Percentiles rank a stretch among this genome's conserved stretches.
These are phyloP conservation scores for Eutrema yunnanense DNA, from an alignment of 345 rosid genomes.

Conservation along the genomic window DNA sequence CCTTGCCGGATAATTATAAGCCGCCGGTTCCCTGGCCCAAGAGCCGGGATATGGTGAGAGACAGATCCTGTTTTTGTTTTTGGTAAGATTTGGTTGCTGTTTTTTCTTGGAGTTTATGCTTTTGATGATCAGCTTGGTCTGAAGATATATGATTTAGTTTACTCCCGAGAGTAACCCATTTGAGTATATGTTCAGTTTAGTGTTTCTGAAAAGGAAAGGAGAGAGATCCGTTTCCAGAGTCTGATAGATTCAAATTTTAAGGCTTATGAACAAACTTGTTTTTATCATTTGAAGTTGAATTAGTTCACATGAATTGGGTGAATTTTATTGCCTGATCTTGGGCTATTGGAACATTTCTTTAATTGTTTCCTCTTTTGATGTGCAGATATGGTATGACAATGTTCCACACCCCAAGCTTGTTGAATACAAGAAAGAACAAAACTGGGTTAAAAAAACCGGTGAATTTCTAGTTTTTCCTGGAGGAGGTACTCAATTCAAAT, in stretches of 20 bases:
- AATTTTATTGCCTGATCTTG: neutral
- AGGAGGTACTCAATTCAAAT: conserved; percentile 92
- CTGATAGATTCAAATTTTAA: neutral
- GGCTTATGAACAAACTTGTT: neutral
- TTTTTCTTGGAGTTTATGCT: neutral
- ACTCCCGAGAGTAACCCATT: neutral
- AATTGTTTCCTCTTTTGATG: neutral
- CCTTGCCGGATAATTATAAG: conserved; percentile 68
- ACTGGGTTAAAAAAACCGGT: conserved; percentile 70
- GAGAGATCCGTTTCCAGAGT: neutral
- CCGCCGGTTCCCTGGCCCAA: conserved; percentile 76
- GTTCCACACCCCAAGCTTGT: conserved; percentile 96
- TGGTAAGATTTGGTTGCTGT: conserved; percentile 39
- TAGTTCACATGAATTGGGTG: neutral
- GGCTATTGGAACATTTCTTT: neutral
- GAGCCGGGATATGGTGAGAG: conserved; percentile 99
- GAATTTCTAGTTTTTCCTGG: conserved; percentile 78
- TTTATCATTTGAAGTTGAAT: neutral
- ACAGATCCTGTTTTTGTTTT: conserved; percentile 36
- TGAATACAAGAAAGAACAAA: conserved; percentile 91
- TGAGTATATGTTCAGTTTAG: neutral
- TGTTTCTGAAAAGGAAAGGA: neutral
- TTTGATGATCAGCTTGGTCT: conserved; percentile 11
- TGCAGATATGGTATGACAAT: conserved; percentile 72
- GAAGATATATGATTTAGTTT: neutral